Conservation (phyloP, 345 rosid genomes). For the Iberis pinnata region DNA sequence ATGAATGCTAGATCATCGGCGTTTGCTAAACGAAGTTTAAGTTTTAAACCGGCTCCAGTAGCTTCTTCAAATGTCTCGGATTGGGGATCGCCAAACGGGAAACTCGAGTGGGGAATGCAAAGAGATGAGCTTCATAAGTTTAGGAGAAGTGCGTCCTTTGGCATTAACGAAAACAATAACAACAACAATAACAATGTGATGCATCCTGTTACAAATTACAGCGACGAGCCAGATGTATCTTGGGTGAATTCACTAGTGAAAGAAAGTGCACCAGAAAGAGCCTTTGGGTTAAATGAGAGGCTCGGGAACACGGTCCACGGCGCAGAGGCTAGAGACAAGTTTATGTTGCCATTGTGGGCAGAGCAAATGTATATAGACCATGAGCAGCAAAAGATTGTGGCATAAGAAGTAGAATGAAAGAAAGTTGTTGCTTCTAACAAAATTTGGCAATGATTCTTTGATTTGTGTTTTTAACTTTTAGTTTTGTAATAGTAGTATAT, state of each 20-base stretch:
- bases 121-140: constrained; percentile 82
- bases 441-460: constrained; percentile 26
- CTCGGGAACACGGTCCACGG: constrained; percentile 34
- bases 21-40: constrained; percentile 80
- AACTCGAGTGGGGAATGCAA: constrained; percentile 81
- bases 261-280: constrained; percentile 50
- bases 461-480: constrained; percentile 27
- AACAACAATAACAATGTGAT: constrained; percentile 16
- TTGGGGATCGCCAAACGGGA: constrained; percentile 82
- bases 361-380: constrained; percentile 87
- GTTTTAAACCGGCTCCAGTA: constrained; percentile 46
- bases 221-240: constrained; percentile 81
- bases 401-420: constrained; percentile 27
- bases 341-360: constrained; percentile 57
- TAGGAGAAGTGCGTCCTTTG: constrained; percentile 75
- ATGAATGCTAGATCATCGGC: constrained; percentile 57
- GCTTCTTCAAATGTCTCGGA: constrained; percentile 48
- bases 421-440: constrained; percentile 19
- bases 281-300: too few relatives aligned
- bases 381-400: constrained; percentile 82
- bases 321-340: constrained; percentile 28
- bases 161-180: constrained; percentile 52
- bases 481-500: constrained; percentile 15
- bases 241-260: constrained; percentile 86
- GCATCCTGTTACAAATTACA: constrained; percentile 21